These are phyloP conservation scores for Sanguinoderma infundibulare DNA, from an alignment of 1,284 basidiomycete genomes.

Conservation along the genomic window DNA sequence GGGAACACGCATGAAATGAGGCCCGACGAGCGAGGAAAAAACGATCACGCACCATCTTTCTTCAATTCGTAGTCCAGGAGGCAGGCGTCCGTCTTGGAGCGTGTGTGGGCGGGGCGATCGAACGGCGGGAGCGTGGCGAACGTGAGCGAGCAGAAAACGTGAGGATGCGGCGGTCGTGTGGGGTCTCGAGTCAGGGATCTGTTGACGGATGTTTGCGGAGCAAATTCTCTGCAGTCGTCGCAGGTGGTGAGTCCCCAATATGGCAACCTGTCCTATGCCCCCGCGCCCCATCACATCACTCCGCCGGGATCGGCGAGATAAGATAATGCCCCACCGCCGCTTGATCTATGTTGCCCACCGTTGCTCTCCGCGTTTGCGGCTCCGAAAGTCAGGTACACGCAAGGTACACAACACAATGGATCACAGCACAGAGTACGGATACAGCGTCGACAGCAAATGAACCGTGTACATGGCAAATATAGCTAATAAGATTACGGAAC, in stretches of 20 bases:
- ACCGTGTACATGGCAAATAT: constrained; percentile 14
- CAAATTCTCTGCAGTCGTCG: constrained; percentile 26
- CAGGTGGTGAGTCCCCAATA: constrained; percentile 31
- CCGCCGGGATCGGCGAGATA: constrained; percentile 8
- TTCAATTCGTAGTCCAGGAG: constrained; percentile 7
- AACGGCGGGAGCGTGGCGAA: constrained; percentile 1
- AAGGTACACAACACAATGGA: not conserved
- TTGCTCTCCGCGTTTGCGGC: no score
- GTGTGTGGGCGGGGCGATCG: constrained; percentile 1
- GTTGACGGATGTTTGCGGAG: constrained; percentile 35
- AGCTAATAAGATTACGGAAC: constrained; percentile 22
- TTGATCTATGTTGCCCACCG: no score
- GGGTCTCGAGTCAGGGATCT: constrained; percentile 29
- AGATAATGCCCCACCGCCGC: not conserved
- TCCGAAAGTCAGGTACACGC: not conserved
- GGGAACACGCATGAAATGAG: not conserved
- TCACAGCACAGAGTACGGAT: constrained; percentile 8
- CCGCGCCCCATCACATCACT: not conserved
- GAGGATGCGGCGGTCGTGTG: constrained; percentile 27
- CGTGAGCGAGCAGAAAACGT: not conserved
- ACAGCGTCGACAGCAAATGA: constrained; percentile 11
- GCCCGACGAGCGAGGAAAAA: constrained; percentile 7
- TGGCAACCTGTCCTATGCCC: constrained; percentile 17
- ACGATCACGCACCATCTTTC: constrained; percentile 27
- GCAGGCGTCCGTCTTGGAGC: constrained; percentile 1